These are phyloP conservation scores for Hericium erinaceus DNA, from an alignment of 768 basidiomycete species.

Conservation along the genomic window DNA sequence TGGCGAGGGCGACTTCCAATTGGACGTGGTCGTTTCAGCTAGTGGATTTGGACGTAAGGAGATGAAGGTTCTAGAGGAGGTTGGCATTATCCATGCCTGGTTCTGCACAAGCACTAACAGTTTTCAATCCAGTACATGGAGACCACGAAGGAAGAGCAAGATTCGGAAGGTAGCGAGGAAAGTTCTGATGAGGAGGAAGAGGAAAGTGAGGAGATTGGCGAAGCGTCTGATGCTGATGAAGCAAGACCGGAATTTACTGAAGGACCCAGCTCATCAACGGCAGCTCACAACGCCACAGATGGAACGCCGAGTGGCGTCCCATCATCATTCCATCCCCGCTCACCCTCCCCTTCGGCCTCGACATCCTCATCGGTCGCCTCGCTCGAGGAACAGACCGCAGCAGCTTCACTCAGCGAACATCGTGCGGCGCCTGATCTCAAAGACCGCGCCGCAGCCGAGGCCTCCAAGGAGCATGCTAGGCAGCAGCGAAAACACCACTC, in stretches of 20 bases:
- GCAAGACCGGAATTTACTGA: neutral
- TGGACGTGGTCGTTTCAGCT: slow-evolving; percentile 90
- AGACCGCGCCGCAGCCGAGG: slow-evolving; percentile 51
- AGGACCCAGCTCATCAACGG: no score
- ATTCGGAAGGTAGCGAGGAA: slow-evolving; percentile 17
- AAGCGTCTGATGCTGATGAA: slow-evolving; percentile 11
- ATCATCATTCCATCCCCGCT: no score
- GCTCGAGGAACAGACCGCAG: no score
- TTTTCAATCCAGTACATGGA: slow-evolving; percentile 15
- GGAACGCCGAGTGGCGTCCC: no score
- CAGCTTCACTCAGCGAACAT: no score
- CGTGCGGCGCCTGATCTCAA: slow-evolving; percentile 25
- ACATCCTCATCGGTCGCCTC: no score
- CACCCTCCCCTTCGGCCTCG: no score
- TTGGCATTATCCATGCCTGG: slow-evolving; percentile 25
- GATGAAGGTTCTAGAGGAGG: slow-evolving; percentile 77
- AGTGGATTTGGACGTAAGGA: slow-evolving; percentile 88
- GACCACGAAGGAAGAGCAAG: slow-evolving; percentile 15
- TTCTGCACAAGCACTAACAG: neutral
- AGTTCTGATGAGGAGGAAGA: slow-evolving; percentile 26
- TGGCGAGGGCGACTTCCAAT: slow-evolving; percentile 44
- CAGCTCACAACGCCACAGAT: no score
- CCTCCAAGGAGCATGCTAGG: slow-evolving; percentile 47
- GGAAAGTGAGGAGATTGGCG: slow-evolving; percentile 17
- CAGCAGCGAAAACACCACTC: slow-evolving; percentile 74